These are phyloP conservation scores for Boletus sp. DNA, from an alignment of 768 basidiomycete species.

Conservation along the genomic window DNA sequence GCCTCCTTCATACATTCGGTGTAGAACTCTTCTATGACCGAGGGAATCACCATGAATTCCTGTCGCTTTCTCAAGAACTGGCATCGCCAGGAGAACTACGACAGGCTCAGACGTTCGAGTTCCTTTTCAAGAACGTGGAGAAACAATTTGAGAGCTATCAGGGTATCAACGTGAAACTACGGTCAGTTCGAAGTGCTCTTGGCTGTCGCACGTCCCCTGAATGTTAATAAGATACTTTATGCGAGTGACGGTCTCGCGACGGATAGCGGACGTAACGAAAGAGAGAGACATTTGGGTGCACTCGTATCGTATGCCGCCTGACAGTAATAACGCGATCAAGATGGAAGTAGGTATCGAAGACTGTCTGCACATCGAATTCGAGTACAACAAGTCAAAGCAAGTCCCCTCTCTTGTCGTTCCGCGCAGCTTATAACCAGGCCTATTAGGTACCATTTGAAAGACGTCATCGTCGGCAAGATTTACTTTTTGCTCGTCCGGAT, in stretches of 20 bases:
- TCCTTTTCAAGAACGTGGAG: conserved; percentile 98
- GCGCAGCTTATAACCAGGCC: background rate
- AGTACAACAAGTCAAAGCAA: conserved; percentile 99
- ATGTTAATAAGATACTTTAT: conserved; percentile 72
- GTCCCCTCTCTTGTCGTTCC: conserved; percentile 27
- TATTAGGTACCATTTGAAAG: conserved; percentile 92
- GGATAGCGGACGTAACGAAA: conserved; percentile 91
- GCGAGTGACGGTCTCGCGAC: conserved; percentile 83
- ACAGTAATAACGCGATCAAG: conserved; percentile 97
- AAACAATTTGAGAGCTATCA: conserved; percentile 98
- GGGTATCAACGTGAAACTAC: conserved; percentile 96
- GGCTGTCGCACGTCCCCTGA: conserved; percentile 4
- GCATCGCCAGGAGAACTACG: conserved; percentile 97
- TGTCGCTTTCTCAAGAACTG: conserved; percentile 92
- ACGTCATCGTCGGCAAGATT: conserved; percentile 99
- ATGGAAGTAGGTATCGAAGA: conserved; percentile 99
- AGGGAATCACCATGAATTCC: conserved; percentile 97
- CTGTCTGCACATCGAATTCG: conserved; percentile 97
- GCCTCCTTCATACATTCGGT: background rate
- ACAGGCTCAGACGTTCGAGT: conserved; percentile 93
- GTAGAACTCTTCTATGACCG: conserved; percentile 91
- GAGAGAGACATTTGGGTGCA: conserved; percentile 98
- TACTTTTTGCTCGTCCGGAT: conserved; percentile 98
- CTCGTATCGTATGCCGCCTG: conserved; percentile 97
- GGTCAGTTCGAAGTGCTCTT: conserved; percentile 49